A percentile compares a stretch with the other conserved stretches of the same genome.
Conservation (phyloP, 2,329 filamentous ascomycete genomes). For the Geosmithia putterillii region DNA sequence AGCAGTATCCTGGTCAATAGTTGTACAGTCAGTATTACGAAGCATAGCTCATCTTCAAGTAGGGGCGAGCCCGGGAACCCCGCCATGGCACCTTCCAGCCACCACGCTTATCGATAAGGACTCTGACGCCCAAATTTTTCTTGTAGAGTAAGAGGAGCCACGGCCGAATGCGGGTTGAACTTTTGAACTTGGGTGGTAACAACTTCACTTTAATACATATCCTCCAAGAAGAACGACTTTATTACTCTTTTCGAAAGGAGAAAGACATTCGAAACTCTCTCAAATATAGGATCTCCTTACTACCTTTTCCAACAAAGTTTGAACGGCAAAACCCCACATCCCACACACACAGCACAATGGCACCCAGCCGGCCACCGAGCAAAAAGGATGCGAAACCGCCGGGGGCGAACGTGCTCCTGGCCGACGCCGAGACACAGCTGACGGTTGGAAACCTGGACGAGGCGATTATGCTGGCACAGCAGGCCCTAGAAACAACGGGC, state of each 20-base stretch:
- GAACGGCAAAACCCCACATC: background rate
- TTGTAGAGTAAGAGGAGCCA: background rate
- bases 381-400: conserved; percentile 19
- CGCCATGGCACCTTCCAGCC: background rate
- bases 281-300: background rate
- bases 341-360: conserved; percentile 17
- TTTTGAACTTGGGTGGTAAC: background rate
- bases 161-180: background rate
- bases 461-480: conserved; percentile 24
- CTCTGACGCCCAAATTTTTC: conserved; percentile 5
- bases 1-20: background rate
- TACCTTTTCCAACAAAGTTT: background rate
- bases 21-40: background rate
- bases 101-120: conserved; percentile 5
- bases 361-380: conserved; percentile 22
- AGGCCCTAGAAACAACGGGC: conserved; percentile 30
- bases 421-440: conserved; percentile 27
- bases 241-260: too few species aligned
- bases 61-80: conserved; percentile 1
- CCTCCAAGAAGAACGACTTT: too few species aligned
- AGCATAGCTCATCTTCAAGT: background rate
- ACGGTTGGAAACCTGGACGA: conserved; percentile 28
- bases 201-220: background rate
- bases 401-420: conserved; percentile 17
- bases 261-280: background rate